Evolutionary conservation across 208 protist species (phyloP), one percentile per base, ranked within the genome.

Genomic region (Trypanosoma caninum): DNA sequence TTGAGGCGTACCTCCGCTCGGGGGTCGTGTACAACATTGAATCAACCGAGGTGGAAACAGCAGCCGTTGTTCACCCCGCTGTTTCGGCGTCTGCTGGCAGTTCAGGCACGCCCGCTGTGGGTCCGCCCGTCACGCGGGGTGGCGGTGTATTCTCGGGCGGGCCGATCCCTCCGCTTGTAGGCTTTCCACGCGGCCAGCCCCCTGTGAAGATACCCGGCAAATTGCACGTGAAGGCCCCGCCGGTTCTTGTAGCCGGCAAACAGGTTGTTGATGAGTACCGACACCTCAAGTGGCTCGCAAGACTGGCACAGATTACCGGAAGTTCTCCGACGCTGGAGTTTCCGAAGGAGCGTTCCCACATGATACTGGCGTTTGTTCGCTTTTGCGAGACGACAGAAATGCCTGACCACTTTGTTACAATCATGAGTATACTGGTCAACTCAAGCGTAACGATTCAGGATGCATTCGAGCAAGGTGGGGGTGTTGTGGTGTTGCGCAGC

Each of bases 351-450:
- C 74, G 82, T 28, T 50, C 70, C 13, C 47, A 75, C 46, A 69
- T 68, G 10, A 68, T 90, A 41, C 65, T 80, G 0, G 78, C 69
- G 1, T 78, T 93, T 55, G 79, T 87, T 53, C 80, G 80, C 1
- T 66, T 93, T 38, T 90, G 83, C 46, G 80, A 93, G 59, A 82
- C 79, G 35, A 80, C 80, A 6, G 71, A 84, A 23, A 60, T 62
- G 42, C 48, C 72, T 31, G 67, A 78, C 46, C 80, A 93, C 55
- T 83, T 90, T 68, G 44, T 61, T 20, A 74, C 81, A 8, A 54
- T 93, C 22, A 60, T 80, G 54, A 72, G 82, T 42, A 65, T 90
- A 16, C 48, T 93, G 28, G 63, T 68, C 2, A 69, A 64, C 23
- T 90, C 82, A 10, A 80, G 69, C 44, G 74, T 66, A 41, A 72